Evolutionary conservation across 768 basidiomycete genomes (phyloP), one percentile per base, ranked within the genome.

Genomic region (Lentinus brumalis): DNA sequence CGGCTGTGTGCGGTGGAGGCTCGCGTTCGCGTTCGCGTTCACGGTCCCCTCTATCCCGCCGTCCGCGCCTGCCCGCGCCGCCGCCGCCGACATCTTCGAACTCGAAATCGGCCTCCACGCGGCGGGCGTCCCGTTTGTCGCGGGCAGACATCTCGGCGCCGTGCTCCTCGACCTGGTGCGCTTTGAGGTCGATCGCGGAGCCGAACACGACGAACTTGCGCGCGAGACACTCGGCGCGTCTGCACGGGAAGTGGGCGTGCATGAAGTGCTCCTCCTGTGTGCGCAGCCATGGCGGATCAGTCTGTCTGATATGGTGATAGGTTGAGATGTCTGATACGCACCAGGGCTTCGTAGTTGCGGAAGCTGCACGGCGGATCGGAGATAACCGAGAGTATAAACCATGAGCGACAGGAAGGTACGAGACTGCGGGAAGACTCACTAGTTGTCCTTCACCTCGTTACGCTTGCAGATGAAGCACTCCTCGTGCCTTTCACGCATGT

Each of bases 171-270:
- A 98, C 88, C 76, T 89, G 88, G 72, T 99, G 97, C 0, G 88
- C 96, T 73, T 94, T 86, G 40, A 98, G 85, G 71, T 99, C 97
- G 11, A 99, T 77, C 14, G 85, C 80, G 4, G 89, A 88, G 42
- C 86, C 86, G 73, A 98, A 98, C 12, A 98, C 97, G 61, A 98
- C 91, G 64, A 99, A 99, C 75, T 97, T 98, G 67, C 85, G 88
- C 5, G 86, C 86, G 47, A 88, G 85, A 69, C 96, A 99, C 41
- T 78, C 71, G 0, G 85, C 63, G 59, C 93, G 87, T 3, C 76
- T 78, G 72, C 96, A 99, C 5, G 90, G 88, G 71, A 83, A 83
- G 72, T 99, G 96, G 2, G 79, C 85, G 31, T 77, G 79, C 65
- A 82, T 85, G 74, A 92, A 92, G 69, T 95, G 93, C 44, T 75